A percentile compares a stretch with the other conserved stretches of the same genome.
These are phyloP conservation scores for Trypanosomatidae sp. DNA, from an alignment of 208 protist genomes.

Conservation along the genomic window DNA sequence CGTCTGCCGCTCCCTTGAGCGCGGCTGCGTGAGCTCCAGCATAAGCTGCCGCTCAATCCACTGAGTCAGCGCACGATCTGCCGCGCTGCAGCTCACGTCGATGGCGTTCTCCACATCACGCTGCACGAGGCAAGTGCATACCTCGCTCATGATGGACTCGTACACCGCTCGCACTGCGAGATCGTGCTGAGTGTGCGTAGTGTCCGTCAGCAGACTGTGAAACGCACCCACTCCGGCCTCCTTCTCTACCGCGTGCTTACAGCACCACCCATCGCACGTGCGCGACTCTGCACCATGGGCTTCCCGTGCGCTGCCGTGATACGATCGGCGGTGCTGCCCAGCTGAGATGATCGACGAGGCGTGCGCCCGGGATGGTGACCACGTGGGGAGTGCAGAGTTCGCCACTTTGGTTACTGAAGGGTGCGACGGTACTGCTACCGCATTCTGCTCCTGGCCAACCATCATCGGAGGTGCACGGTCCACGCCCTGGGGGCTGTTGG, in stretches of 20 bases:
- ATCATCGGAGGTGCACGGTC: not conserved
- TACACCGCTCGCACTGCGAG: conserved; percentile 40
- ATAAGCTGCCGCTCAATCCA: conserved; percentile 37
- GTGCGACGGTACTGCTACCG: not conserved
- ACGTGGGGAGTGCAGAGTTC: not conserved
- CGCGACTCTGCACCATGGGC: not conserved
- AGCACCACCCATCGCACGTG: not conserved
- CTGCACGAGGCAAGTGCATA: conserved; percentile 27
- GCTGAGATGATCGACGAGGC: conserved; percentile 1
- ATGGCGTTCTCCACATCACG: conserved; percentile 20
- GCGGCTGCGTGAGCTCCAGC: conserved; percentile 5
- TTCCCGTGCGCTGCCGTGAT: not conserved
- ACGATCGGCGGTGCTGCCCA: not conserved
- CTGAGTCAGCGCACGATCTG: conserved; percentile 39
- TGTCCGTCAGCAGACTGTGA: conserved; percentile 25
- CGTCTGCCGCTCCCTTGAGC: not conserved
- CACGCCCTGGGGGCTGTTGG: not conserved
- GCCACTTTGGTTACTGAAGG: not conserved
- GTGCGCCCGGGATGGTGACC: not conserved
- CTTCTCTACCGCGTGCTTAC: not conserved
- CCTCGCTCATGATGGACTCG: conserved; percentile 32
- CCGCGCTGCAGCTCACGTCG: conserved; percentile 9
- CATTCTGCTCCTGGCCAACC: not conserved
- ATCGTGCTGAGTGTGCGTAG: conserved; percentile 34
- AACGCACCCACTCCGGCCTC: not conserved